Evolutionary conservation across 2,329 filamentous ascomycete genomes (phyloP).

Genomic region (Calonectria pseudoturangicola): DNA sequence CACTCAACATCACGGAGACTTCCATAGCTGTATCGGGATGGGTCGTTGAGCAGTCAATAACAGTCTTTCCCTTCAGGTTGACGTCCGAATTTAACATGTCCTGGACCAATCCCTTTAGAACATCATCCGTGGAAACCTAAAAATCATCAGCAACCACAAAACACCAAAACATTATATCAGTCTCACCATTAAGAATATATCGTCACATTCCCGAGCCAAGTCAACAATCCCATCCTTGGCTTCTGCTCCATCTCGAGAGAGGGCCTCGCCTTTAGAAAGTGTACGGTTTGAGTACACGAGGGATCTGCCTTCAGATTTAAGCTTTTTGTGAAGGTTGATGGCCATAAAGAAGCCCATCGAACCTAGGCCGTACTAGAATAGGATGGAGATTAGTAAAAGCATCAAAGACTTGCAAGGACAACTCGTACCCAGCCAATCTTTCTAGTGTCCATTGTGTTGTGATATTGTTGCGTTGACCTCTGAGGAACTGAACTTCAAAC

Average conservation of each 20-base stretch:
- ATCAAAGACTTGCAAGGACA: too few species aligned
- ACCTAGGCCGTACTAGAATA: not conserved
- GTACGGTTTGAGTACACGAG: constrained; percentile 8
- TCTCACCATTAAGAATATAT: constrained; percentile 11
- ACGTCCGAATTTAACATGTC: constrained; percentile 1
- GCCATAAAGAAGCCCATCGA: constrained; percentile 25
- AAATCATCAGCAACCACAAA: not conserved
- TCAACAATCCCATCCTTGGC: constrained; percentile 4
- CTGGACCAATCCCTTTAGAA: not conserved
- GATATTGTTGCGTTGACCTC: too few species aligned
- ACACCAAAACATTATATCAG: too few species aligned
- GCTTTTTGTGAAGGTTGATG: constrained; percentile 7
- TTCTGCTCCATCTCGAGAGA: constrained; percentile 3
- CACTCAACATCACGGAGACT: not conserved
- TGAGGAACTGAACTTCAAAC: not conserved
- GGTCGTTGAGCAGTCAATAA: constrained; percentile 17
- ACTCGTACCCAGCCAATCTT: constrained; percentile 10
- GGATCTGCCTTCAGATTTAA: not conserved
- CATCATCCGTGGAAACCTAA: constrained; percentile 10
- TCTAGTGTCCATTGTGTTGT: constrained; percentile 9
- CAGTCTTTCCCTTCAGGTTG: not conserved
- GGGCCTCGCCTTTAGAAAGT: not conserved
- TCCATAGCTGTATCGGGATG: constrained; percentile 12
- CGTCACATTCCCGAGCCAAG: constrained; percentile 1
- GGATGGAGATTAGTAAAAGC: not conserved